A percentile compares a stretch with the other conserved stretches of the same genome.
Evolutionary conservation across 176 grass and related monocot genomes (phyloP).

Genomic region (Oryza meyeriana): DNA sequence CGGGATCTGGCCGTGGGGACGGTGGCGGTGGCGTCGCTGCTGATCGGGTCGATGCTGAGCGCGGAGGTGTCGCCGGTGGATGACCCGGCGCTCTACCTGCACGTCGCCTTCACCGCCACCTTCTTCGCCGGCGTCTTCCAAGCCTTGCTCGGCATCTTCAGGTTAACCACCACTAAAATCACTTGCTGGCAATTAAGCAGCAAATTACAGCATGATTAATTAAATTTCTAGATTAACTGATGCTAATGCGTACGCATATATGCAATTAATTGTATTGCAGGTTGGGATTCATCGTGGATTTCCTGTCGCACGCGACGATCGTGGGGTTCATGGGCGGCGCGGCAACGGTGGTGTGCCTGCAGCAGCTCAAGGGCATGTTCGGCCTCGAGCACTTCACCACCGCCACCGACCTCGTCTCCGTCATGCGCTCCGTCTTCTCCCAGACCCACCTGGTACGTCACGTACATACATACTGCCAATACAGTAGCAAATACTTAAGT

Average conservation of each 20-base stretch:
- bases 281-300: constrained; percentile 94
- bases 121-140: constrained; percentile 95
- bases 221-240: no score
- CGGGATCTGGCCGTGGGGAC: constrained; percentile 87
- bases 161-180: constrained; percentile 35
- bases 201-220: no score
- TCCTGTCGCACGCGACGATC: constrained; percentile 87
- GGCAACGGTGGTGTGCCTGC: constrained; percentile 90
- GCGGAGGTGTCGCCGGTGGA: constrained; percentile 51
- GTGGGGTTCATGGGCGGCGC: constrained; percentile 96
- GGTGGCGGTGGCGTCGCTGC: constrained; percentile 81
- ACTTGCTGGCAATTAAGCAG: no score
- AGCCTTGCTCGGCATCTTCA: constrained; percentile 66
- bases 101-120: constrained; percentile 81
- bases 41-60: constrained; percentile 73
- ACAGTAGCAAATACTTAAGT: no score
- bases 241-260: no score
- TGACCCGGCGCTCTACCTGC: constrained; percentile 60
- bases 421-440: constrained; percentile 78
- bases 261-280: constrained; percentile 12
- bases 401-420: constrained; percentile 82
- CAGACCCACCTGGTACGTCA: constrained; percentile 67
- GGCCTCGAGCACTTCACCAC: constrained; percentile 80
- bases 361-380: constrained; percentile 92
- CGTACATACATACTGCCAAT: not conserved